Base-by-base conservation (phyloP, 371 early-diverging fungal genomes). In the Apophysomyces sp. region DNA sequence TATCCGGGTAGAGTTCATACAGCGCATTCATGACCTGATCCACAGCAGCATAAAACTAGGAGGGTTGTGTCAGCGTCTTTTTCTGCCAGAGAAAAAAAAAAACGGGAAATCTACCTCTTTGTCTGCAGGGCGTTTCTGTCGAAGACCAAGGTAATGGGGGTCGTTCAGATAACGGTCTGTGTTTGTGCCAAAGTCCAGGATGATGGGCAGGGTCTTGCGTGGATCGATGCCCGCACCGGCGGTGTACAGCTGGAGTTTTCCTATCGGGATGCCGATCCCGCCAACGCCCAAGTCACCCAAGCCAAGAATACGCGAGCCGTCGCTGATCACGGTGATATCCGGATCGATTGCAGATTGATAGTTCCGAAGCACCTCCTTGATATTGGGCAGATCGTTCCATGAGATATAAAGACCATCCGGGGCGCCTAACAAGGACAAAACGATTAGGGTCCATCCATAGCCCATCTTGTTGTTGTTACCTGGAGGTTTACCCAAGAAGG, bases 201-300 rank as follows among this genome's bases (percentile, higher is more conserved):
- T 83, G 67, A 96, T 92, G 32, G 97, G 96, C 32, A 96, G 76
- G 4, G 92, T 91, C n/a, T 86, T 80, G 27, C 86, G 71, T 24
- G 96, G 97, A 67, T 94, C 86, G 30, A 96, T 84, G 51, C 97
- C 97, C 16, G 92, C 97, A 41, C 90, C 93, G 21, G 92, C 97
- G 8, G 92, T 89, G 62, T 95, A 94, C 3, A 95, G 83, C 62
- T 94, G 94, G 1, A 95, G 86, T 74, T 95, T 96, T 41, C 95
- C 96, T 29, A 94, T 87, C 11, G 95, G 92, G 64, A 96, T 96
- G 26, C 92, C 94, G 87, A 95, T 92, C 16, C 97, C 97, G 62
- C 89, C 90, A 24, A 94, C 81, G 63, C 96, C 96, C 55, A 94
- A 80, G 72, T 96, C 96, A 16, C 97, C 97, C 12, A 96, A 79